Percentiles rank a stretch among this genome's conserved stretches.
phyloP scores from a whole-genome alignment of 2,329 filamentous ascomycete genomes.

The Colletotrichum salicis region DNA sequence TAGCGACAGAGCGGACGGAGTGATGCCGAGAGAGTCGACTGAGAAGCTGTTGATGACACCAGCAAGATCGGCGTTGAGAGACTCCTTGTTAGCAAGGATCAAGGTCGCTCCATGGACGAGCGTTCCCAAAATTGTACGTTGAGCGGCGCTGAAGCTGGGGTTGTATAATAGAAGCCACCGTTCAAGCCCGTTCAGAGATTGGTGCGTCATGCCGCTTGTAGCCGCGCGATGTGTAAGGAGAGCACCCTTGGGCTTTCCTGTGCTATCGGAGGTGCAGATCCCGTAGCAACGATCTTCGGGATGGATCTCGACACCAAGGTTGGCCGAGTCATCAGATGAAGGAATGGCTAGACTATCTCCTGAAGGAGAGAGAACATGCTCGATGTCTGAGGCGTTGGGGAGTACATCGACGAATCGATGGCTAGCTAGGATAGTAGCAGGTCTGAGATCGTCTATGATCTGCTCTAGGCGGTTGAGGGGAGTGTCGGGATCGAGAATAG shows the following conservation, averaged over 20 bases:
- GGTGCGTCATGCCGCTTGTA: conserved; percentile 1
- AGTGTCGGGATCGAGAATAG: conserved; percentile 36
- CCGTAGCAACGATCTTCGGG: conserved; percentile 34
- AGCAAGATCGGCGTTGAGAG: conserved; percentile 37
- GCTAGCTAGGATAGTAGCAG: conserved; percentile 15
- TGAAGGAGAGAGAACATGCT: neutral
- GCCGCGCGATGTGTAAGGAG: conserved; percentile 39
- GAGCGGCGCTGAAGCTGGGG: conserved; percentile 37
- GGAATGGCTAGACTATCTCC: too few species aligned
- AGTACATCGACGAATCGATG: neutral
- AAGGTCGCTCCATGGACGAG: conserved; percentile 38
- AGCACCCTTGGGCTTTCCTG: conserved; percentile 41
- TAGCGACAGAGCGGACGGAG: conserved; percentile 38
- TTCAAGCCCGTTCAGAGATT: conserved; percentile 5
- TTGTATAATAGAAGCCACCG: conserved; percentile 40
- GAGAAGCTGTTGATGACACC: conserved; percentile 35
- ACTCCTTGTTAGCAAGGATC: conserved; percentile 38
- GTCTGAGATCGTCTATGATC: conserved; percentile 34
- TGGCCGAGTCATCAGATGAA: neutral
- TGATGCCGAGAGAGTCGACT: conserved; percentile 37
- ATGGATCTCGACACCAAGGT: neutral
- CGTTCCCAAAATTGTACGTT: conserved; percentile 35
- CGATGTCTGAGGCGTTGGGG: neutral
- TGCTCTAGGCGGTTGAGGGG: conserved; percentile 33
- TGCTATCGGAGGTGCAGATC: conserved; percentile 40